Conservation (phyloP, 495 filamentous ascomycete species). For the Aspergillus nanangensis region DNA sequence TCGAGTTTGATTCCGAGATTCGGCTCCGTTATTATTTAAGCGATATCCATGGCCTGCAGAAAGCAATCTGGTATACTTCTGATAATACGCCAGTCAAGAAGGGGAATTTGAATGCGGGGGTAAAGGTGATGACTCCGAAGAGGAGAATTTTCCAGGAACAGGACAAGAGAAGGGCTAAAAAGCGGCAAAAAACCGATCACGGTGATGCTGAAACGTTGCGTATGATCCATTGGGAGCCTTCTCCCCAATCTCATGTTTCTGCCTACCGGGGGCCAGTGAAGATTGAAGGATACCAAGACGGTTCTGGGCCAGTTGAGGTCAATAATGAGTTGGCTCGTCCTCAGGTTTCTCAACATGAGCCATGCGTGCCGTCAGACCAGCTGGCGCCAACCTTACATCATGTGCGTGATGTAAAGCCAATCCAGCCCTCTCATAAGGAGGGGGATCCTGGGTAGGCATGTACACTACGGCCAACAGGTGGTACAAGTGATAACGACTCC, state of each 20-base stretch:
- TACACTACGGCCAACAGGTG: not conserved
- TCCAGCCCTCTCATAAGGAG: not conserved
- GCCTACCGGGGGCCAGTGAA: not conserved
- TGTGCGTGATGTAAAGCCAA: not conserved
- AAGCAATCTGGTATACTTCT: conserved; percentile 2
- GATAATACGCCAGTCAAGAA: not conserved
- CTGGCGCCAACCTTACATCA: not conserved
- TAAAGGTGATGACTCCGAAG: not conserved
- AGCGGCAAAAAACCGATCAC: not conserved
- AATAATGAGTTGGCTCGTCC: not conserved
- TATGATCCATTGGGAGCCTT: not conserved
- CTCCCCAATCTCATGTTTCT: not conserved
- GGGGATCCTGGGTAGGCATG: not conserved
- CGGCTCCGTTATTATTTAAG: conserved; percentile 4
- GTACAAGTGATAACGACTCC: not conserved
- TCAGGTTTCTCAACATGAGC: not conserved
- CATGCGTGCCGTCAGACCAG: not conserved
- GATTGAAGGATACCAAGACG: not conserved
- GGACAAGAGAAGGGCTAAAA: not conserved
- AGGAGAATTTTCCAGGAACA: too few relatives aligned
- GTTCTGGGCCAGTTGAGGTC: not conserved
- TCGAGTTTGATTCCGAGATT: conserved; percentile 4
- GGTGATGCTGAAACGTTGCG: not conserved
- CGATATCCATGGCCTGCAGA: conserved; percentile 2
- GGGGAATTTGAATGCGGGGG: not conserved